phyloP scores from a whole-genome alignment of 2,329 filamentous ascomycete genomes.

The Colletotrichum cereale region DNA sequence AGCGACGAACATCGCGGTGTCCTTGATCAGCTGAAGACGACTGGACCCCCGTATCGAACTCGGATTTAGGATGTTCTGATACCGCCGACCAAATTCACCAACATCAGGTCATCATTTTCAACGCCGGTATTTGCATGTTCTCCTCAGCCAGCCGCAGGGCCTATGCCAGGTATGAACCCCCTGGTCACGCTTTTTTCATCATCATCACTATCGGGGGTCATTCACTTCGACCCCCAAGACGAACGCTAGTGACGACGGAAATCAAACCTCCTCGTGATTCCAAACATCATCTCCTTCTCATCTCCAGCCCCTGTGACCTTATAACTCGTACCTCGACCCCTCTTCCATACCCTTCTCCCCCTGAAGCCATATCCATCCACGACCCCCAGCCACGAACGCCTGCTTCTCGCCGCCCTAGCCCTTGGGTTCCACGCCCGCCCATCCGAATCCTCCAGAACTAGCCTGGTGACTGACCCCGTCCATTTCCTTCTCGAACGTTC shows the following conservation, averaged over 20 bases:
- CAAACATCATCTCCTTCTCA: neutral
- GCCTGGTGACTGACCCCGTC: neutral
- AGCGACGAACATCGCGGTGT: neutral
- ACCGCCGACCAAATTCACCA: neutral
- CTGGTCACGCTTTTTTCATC: neutral
- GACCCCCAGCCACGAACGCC: neutral
- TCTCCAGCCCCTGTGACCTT: slow-evolving; percentile 5
- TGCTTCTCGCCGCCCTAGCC: neutral
- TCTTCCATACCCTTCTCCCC: neutral
- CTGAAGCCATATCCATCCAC: neutral
- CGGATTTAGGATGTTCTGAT: neutral
- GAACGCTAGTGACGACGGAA: neutral
- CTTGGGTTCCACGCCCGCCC: neutral
- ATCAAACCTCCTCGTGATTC: neutral
- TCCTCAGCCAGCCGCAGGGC: neutral
- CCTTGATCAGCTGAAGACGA: neutral
- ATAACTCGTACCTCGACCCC: neutral
- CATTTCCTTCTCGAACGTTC: neutral
- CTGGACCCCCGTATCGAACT: neutral
- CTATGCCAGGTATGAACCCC: neutral
- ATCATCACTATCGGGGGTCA: neutral
- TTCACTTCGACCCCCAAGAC: neutral
- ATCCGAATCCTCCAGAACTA: neutral
- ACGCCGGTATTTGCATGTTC: neutral
- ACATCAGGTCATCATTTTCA: neutral